Base-by-base conservation (phyloP, 2,329 filamentous ascomycete species). In the Paraphoma chrysanthemicola region DNA sequence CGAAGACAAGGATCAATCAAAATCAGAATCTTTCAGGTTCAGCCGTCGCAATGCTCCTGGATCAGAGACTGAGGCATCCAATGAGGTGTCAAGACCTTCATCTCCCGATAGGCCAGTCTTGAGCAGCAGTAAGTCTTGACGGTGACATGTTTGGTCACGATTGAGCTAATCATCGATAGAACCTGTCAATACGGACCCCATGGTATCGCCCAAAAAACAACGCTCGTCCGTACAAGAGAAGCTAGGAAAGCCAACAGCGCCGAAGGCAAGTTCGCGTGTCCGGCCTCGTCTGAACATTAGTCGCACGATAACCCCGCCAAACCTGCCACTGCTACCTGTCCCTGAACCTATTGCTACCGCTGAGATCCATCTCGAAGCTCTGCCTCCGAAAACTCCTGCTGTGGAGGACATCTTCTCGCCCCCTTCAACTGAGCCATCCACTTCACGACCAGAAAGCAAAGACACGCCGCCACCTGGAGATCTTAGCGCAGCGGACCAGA, bases 151-250 rank as follows among this genome's bases (percentile, higher is more conserved):
- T 36, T 5, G 3, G 6, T 38, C 8, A n/a, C 5, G 14, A 29
- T 52, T 16, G 51, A 14, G 44, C 64, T 69, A 52, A 69, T 23
- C 50, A 14, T 31, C n/a, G 9, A 1, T 44, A 85, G 82, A 84
- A 75, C 81, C 73, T 55, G 75, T 80, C 47, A 85, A 85, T 60
- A 75, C 77, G n/a, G 82, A 80, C 55, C 75, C 77, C 31, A 58
- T 76, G 11, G 58, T 77, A n/a, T 79, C 78, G 14, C 78, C 78
- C 1, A 75, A 77, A 62, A 78, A 78, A 64, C 68, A 77, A 56
- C 64, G 68, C 53, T 60, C 70, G 46, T 65, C 73, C 49, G 43
- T 54, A 12, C 57, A 66, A 45, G 67, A 67, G 46, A 56, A 72
- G 60, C 62, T 65, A 4, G 71, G 71, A 11, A 73, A 74, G 62